These are phyloP conservation scores for Epicoccum sorghinum DNA, from an alignment of 2,329 filamentous ascomycete species.

Conservation along the genomic window DNA sequence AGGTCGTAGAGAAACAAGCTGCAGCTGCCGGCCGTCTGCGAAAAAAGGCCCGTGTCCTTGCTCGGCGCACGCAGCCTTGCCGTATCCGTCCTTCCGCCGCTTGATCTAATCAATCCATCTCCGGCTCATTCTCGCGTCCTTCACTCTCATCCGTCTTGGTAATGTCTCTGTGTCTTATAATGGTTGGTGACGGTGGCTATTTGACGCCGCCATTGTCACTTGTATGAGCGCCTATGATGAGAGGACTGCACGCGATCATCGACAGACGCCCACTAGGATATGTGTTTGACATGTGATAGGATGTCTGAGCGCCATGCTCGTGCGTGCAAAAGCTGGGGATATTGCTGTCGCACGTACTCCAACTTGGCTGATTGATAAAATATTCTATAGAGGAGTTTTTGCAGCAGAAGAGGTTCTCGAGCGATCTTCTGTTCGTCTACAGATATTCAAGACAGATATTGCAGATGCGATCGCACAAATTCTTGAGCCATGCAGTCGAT, in stretches of 20 bases:
- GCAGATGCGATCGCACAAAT: no score
- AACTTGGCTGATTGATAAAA: background rate
- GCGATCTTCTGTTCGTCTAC: no score
- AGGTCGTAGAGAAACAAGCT: constrained; percentile 40
- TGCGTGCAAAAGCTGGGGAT: background rate
- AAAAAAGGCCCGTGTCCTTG: constrained; percentile 42
- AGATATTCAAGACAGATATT: no score
- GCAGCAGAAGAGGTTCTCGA: no score
- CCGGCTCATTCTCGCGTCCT: constrained; percentile 13
- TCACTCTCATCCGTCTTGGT: background rate
- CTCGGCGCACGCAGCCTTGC: constrained; percentile 26
- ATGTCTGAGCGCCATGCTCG: constrained; percentile 8
- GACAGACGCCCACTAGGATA: background rate
- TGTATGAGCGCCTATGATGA: background rate
- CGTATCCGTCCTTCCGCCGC: constrained; percentile 27
- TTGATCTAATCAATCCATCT: constrained; percentile 23
- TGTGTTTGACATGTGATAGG: constrained; percentile 11
- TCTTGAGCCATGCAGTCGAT: no score
- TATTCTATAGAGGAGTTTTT: no score
- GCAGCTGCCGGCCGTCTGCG: constrained; percentile 40
- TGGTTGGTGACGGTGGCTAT: background rate
- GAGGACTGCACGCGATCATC: background rate
- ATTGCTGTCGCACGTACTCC: background rate
- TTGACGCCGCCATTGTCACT: background rate
- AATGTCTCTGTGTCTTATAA: background rate